Conservation (phyloP, 139 green algal genomes). For the Closterium sp. region DNA sequence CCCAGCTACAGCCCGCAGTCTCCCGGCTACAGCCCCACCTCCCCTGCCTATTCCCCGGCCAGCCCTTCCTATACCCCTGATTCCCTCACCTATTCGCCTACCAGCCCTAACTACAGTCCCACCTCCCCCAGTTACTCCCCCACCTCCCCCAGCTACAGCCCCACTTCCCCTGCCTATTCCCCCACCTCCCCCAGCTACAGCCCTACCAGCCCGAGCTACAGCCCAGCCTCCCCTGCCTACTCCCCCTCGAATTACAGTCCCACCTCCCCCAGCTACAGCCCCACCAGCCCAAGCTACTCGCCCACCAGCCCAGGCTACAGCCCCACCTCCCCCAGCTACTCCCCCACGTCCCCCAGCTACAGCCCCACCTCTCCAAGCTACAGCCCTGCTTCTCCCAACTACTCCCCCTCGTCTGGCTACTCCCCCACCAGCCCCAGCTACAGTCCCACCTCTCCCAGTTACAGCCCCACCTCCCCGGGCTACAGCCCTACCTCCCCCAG, state of each 20-base stretch:
- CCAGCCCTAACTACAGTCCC: slow-evolving; percentile 63
- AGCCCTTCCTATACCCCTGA: slow-evolving; percentile 62
- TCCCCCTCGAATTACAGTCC: slow-evolving; percentile 55
- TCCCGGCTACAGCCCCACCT: slow-evolving; percentile 71
- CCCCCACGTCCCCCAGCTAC: slow-evolving; percentile 69
- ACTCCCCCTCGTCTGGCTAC: slow-evolving; percentile 66
- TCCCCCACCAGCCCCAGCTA: slow-evolving; percentile 58
- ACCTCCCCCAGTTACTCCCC: slow-evolving; percentile 69
- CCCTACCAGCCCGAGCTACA: slow-evolving; percentile 53
- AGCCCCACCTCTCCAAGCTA: slow-evolving; percentile 71
- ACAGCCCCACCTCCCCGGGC: slow-evolving; percentile 55
- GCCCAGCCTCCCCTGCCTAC: slow-evolving; percentile 57
- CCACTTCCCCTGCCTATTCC: slow-evolving; percentile 59
- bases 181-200: slow-evolving; percentile 58
- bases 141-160: slow-evolving; percentile 58
- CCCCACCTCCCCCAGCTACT: slow-evolving; percentile 62
- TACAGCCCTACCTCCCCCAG: slow-evolving; percentile 56
- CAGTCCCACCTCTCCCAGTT: slow-evolving; percentile 49
- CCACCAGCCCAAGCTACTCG: slow-evolving; percentile 58
- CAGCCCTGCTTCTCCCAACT: slow-evolving; percentile 61
- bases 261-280: slow-evolving; percentile 50
- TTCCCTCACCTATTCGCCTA: slow-evolving; percentile 23
- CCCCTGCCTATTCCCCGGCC: slow-evolving; percentile 43
- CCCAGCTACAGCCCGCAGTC: slow-evolving; percentile 55
- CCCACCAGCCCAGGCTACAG: slow-evolving; percentile 62